Evolutionary conservation across 495 filamentous ascomycete genomes (phyloP), one percentile per base, ranked within the genome.

Genomic region (Penicillium canescens): DNA sequence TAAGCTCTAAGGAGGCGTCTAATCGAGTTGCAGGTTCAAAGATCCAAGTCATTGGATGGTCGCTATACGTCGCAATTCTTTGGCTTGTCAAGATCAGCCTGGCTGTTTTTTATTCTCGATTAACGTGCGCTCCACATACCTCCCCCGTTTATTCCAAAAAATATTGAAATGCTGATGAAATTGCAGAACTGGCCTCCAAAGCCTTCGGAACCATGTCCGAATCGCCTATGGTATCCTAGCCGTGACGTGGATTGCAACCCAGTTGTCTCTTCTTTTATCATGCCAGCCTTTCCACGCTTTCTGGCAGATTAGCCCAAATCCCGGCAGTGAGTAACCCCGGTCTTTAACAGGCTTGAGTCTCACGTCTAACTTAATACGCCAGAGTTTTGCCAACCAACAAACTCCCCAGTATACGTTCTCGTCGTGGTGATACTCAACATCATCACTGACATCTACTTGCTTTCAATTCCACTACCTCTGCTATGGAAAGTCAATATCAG

Each of bases 71-170:
- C 2, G 68, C 74, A 26, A 63, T 78, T 20, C 62, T 85, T 2
- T 85, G 80, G 78, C 55, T 66, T 1, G 54, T 84, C 42, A 85
- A 85, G 56, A 58, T 76, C 6, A 71, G 75, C 54, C 60, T 83
- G 60, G 69, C 73, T 14, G 60, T 75, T 28, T 82, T 84, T 52
- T 83, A 79, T 52, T 68, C 73, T 4, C 70, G 78, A 37, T 66
- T 83, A 41, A 83, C 80, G 79, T 80, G 66, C 50, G 70, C 46
- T 52, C 18, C 28, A 37, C 20, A 47, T 36, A 8, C 1, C 11
- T n/a, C 12, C 14, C 16, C 12, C 12, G 2, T 8, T 8, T 7
- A 31, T 31, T 31, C 2, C 28, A 31, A 10, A 46, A 26, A 28
- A 28, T n/a, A 37, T 44, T 10, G 21, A 38, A 45, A 9, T 40